These are phyloP conservation scores for Amauroascus verrucosus DNA, from an alignment of 2,329 filamentous ascomycete species.

Conservation along the genomic window DNA sequence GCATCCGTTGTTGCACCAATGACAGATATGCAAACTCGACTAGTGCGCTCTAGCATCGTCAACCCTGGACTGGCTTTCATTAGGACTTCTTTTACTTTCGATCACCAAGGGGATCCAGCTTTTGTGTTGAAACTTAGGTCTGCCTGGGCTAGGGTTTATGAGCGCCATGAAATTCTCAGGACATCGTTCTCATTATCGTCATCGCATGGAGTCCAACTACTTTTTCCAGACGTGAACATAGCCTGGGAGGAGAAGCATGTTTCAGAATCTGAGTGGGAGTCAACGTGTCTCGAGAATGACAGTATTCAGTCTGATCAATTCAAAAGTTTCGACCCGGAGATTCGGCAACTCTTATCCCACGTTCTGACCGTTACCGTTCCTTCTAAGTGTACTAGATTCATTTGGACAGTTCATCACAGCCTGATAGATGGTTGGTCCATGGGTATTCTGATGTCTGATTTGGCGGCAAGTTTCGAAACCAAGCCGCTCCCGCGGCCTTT, in stretches of 20 bases:
- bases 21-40: conserved; percentile 2
- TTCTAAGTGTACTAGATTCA: conserved; percentile 15
- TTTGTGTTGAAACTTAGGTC: not conserved
- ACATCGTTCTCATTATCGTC: not conserved
- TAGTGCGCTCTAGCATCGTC: not conserved
- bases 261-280: not conserved
- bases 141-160: not conserved
- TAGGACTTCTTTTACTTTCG: conserved; percentile 2
- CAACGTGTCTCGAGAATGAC: not conserved
- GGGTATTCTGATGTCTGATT: conserved; percentile 18
- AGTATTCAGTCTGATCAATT: not conserved
- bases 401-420: conserved; percentile 28
- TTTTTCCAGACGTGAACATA: not conserved
- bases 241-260: not conserved
- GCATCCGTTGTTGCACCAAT: not conserved
- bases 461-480: conserved; percentile 16
- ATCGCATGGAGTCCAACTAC: not conserved
- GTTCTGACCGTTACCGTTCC: conserved; percentile 6
- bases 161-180: not conserved
- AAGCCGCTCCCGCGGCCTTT: not conserved
- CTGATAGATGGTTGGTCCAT: conserved; percentile 27
- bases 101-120: not conserved
- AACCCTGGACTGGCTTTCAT: not conserved
- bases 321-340: not conserved
- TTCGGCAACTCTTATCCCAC: not conserved